phyloP scores from a whole-genome alignment of 2,329 filamentous ascomycete species.

The Nothophoma quercina region DNA sequence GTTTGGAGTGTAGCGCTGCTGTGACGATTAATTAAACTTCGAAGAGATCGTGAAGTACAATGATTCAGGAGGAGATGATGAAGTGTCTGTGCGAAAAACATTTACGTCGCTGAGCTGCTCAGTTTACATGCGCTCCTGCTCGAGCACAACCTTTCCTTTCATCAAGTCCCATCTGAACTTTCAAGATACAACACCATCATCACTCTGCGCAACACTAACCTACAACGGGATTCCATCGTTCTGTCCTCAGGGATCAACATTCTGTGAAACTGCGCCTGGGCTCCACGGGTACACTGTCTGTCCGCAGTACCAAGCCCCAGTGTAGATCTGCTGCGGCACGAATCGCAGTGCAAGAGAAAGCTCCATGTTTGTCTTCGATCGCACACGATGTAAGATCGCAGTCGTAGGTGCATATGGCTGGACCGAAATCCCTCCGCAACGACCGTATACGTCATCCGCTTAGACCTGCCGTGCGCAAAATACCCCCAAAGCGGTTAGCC shows the following conservation, averaged over 20 bases:
- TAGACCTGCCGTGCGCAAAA: constrained; percentile 6
- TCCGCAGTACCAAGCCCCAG: background rate
- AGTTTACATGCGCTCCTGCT: too few species aligned
- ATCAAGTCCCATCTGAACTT: background rate
- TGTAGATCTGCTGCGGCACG: constrained; percentile 4
- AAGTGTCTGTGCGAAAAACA: background rate
- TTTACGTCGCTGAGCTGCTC: background rate
- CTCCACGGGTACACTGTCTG: background rate
- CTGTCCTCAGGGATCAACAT: background rate
- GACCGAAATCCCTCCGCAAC: background rate
- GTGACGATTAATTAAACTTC: too few species aligned
- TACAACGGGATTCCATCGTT: constrained; percentile 8
- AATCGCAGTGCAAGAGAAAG: background rate
- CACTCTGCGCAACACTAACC: constrained; percentile 2
- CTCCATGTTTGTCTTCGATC: background rate
- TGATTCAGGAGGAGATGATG: too few species aligned
- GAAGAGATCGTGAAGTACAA: background rate
- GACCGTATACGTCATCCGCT: constrained; percentile 1
- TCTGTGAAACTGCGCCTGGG: background rate
- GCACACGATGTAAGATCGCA: constrained; percentile 1
- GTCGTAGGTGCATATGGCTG: background rate
- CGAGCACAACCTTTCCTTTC: background rate
- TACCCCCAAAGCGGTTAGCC: constrained; percentile 8
- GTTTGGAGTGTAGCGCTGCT: background rate
- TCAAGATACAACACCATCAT: background rate